phyloP scores from a whole-genome alignment of 179 eudicot genomes.

The Kewa caespitosa region DNA sequence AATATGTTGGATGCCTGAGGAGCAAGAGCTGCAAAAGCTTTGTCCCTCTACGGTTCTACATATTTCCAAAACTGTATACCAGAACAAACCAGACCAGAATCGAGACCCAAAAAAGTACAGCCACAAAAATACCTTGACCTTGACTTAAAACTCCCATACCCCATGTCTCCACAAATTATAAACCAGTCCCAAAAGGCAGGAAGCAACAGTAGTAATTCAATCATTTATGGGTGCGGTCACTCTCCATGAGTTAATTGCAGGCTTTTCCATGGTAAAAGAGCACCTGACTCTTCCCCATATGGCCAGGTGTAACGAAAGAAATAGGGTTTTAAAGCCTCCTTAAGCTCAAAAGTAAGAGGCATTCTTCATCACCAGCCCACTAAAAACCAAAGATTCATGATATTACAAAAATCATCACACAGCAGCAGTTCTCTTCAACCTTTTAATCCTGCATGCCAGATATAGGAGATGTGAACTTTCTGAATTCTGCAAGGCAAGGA shows the following conservation, averaged over 20 bases:
- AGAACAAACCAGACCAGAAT: not conserved
- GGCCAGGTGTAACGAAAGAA: not conserved
- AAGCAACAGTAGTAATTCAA: too few relatives aligned
- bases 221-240: too few relatives aligned
- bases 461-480: too few relatives aligned
- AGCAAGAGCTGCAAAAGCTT: not conserved
- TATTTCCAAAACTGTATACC: not conserved
- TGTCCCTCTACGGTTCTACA: not conserved
- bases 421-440: too few relatives aligned
- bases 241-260: too few relatives aligned
- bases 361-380: not conserved
- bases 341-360: not conserved
- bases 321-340: not conserved
- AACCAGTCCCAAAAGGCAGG: not conserved
- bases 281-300: too few relatives aligned
- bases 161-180: not conserved
- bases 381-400: too few relatives aligned
- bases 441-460: too few relatives aligned
- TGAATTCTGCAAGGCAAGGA: too few relatives aligned
- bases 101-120: not conserved
- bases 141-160: not conserved
- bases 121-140: not conserved
- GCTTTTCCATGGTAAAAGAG: too few relatives aligned
- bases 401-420: too few relatives aligned
- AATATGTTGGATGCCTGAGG: too few relatives aligned